Evolutionary conservation across 176 grass and related monocot genomes (phyloP), one percentile per base, ranked within the genome.

Genomic region (Alopecurus myosuroides): DNA sequence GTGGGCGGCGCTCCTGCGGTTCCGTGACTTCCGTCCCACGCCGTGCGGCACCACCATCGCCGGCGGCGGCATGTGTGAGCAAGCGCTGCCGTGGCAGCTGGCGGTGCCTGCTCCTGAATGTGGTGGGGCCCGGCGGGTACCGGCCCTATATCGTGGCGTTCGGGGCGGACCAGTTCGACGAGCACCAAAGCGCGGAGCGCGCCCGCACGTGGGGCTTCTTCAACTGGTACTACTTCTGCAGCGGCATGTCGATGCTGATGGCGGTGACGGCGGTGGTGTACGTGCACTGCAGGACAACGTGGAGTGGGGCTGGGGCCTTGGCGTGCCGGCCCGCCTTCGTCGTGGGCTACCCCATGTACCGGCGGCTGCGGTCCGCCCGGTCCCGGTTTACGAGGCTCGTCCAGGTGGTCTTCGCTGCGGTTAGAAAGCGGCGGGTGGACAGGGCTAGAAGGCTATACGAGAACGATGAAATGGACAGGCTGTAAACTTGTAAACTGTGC

Each of bases 151-250:
- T 95, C 61, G 90, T 92, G 30, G 85, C 88, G 75, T 95, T 95
- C 42, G 93, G 93, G 15, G 93, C 90, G 5, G 90, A 92, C 81
- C 93, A 95, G 76, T 95, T 95, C 39, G 85, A 95, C 74, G 93
- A 95, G 83, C 84, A 85, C 33, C 62, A 85, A 19, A 74, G 88
- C 4, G 89, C 91, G 80, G 93, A 92, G 85, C 84, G 87, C 45
- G 89, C 90, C 0, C 84, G 86, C 19, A 84, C 67, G 46, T 92
- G 88, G 90, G 88, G 82, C 34, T 95, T 90, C 87, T 95, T 95
- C 85, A 95, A 95, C 88, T 95, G 93, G 93, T 95, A 95, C 79
- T 95, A 92, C 83, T 95, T 95, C 85, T 80, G 84, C 82, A 92
- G 88, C 85, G 85, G 90, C 45, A 46, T 74, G 85, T 90, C 90